phyloP scores from a whole-genome alignment of 805 yeast species.

The Metschnikowia bowlesiae region DNA sequence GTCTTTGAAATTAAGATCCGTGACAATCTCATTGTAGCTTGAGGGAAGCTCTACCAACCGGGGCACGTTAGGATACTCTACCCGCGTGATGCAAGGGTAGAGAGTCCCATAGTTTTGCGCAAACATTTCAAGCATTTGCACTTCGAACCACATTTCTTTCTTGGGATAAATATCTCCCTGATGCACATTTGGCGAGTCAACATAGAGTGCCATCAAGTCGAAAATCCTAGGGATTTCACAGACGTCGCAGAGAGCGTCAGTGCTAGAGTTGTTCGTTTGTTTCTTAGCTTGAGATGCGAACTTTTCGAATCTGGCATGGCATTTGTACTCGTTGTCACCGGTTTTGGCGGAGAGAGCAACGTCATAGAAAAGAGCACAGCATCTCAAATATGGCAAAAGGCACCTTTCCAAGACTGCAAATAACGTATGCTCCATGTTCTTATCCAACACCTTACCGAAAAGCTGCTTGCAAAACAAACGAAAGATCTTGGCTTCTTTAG shows the following conservation, averaged over 20 bases:
- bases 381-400: constrained; percentile 32
- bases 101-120: neutral
- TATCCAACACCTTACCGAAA: neutral
- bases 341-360: constrained; percentile 25
- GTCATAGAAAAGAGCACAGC: constrained; percentile 30
- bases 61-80: constrained; percentile 53
- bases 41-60: constrained; percentile 51
- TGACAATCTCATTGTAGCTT: constrained; percentile 28
- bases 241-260: constrained; percentile 22
- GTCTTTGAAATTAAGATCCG: constrained; percentile 17
- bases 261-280: constrained; percentile 17
- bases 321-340: constrained; percentile 23
- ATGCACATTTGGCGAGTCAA: neutral
- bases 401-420: constrained; percentile 11
- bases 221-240: constrained; percentile 21
- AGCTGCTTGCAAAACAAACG: constrained; percentile 1
- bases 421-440: constrained; percentile 1
- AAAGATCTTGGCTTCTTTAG: constrained; percentile 22
- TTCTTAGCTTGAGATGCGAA: constrained; percentile 16
- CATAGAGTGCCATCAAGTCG: neutral
- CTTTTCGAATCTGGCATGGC: constrained; percentile 15
- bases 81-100: neutral
- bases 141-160: constrained; percentile 2
- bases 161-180: neutral
- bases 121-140: neutral